These are phyloP conservation scores for Blastomyces percursus DNA, from an alignment of 2,329 filamentous ascomycete genomes.

Conservation along the genomic window DNA sequence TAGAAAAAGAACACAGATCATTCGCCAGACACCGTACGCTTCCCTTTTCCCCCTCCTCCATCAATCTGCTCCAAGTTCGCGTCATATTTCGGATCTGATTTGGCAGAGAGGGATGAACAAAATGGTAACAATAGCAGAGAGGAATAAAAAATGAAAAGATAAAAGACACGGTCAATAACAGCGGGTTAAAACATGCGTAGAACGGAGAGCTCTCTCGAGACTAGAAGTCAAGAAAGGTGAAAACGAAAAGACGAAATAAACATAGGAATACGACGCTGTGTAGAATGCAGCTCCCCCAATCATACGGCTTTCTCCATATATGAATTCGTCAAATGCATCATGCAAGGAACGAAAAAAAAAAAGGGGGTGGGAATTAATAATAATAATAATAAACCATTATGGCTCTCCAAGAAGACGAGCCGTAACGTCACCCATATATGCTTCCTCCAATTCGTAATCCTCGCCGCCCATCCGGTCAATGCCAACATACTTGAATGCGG, in stretches of 20 bases:
- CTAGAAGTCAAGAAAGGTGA: too few relatives aligned
- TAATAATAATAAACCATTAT: constrained; percentile 25
- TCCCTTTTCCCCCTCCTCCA: constrained; percentile 16
- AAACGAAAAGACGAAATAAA: too few relatives aligned
- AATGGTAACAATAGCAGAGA: neutral
- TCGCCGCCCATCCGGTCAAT: constrained; percentile 67
- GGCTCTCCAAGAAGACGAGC: constrained; percentile 72
- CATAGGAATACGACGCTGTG: too few relatives aligned
- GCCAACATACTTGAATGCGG: constrained; percentile 68
- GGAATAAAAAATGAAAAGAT: neutral
- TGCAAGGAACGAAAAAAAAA: constrained; percentile 5
- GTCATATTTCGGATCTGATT: constrained; percentile 4
- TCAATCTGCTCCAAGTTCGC: constrained; percentile 9
- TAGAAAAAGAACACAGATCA: neutral
- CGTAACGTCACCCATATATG: constrained; percentile 82
- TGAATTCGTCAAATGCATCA: neutral
- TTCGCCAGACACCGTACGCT: constrained; percentile 25
- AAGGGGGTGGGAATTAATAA: neutral
- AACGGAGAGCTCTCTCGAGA: neutral
- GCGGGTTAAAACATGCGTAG: neutral
- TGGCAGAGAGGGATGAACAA: constrained; percentile 6
- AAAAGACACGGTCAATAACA: neutral
- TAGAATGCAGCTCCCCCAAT: too few relatives aligned
- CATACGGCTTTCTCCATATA: too few relatives aligned
- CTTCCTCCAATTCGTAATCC: constrained; percentile 80